A percentile compares a stretch with the other conserved stretches of the same genome.
Conservation (phyloP, 495 filamentous ascomycete genomes). For the Hypoxylon trugodes region DNA sequence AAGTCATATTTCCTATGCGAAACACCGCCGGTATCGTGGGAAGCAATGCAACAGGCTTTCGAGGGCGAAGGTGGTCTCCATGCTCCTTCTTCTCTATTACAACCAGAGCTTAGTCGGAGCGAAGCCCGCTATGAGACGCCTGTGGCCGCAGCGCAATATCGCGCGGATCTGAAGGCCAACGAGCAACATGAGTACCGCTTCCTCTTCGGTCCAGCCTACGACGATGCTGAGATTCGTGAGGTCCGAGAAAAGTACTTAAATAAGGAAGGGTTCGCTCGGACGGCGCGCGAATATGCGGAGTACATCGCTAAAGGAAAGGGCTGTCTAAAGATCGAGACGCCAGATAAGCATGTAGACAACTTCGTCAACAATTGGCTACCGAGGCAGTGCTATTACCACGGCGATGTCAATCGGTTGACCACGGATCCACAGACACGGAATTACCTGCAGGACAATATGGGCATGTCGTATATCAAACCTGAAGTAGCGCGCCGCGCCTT, state of each 20-base stretch:
- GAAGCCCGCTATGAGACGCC: conserved; percentile 66
- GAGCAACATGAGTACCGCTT: conserved; percentile 61
- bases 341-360: conserved; percentile 64
- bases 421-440: conserved; percentile 67
- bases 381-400: conserved; percentile 65
- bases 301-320: conserved; percentile 61
- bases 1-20: conserved; percentile 66
- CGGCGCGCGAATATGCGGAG: conserved; percentile 54
- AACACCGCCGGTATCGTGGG: conserved; percentile 59
- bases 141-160: conserved; percentile 62
- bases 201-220: conserved; percentile 62
- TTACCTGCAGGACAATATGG: conserved; percentile 68
- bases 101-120: conserved; percentile 48
- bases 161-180: conserved; percentile 46
- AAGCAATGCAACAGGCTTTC: conserved; percentile 58
- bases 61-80: conserved; percentile 66
- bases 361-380: conserved; percentile 68
- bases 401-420: conserved; percentile 65
- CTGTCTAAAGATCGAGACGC: conserved; percentile 61
- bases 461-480: conserved; percentile 66
- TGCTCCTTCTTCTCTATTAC: conserved; percentile 54
- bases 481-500: conserved; percentile 57
- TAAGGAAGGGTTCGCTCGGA: conserved; percentile 55
- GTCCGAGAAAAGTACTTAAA: conserved; percentile 60
- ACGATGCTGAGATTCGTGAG: conserved; percentile 57